Percentiles rank a stretch among this genome's conserved stretches.
phyloP scores from a whole-genome alignment of 2,329 filamentous ascomycete species.

The Calonectria crousiana region DNA sequence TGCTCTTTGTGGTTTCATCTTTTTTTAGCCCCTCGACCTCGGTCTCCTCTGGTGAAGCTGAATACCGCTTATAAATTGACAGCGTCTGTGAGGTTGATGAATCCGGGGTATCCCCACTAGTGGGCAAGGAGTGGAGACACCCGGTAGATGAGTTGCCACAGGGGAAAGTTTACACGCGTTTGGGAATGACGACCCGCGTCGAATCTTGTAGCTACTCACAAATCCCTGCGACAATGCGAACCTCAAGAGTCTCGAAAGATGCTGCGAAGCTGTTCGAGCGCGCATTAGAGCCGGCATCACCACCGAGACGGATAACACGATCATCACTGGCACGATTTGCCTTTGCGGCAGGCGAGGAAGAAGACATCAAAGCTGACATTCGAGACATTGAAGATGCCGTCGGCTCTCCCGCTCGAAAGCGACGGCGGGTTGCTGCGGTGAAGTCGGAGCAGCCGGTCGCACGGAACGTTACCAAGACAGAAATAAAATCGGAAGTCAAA shows the following conservation, averaged over 20 bases:
- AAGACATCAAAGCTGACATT: conserved; percentile 37
- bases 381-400: conserved; percentile 70
- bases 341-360: conserved; percentile 44
- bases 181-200: not conserved
- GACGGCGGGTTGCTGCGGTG: conserved; percentile 39
- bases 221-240: conserved; percentile 58
- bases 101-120: conserved; percentile 22
- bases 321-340: conserved; percentile 63
- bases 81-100: conserved; percentile 2
- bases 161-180: conserved; percentile 17
- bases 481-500: conserved; percentile 47
- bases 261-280: conserved; percentile 67
- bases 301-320: conserved; percentile 62
- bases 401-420: conserved; percentile 48
- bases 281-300: conserved; percentile 40
- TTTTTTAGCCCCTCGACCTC: not conserved
- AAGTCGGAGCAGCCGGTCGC: conserved; percentile 30
- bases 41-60: not conserved
- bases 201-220: conserved; percentile 7
- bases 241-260: conserved; percentile 70
- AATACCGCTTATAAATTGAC: conserved; percentile 20
- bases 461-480: conserved; percentile 48
- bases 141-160: conserved; percentile 11
- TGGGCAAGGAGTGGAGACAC: not conserved
- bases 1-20: not conserved